Percentiles rank a stretch among this genome's conserved stretches.
These are phyloP conservation scores for Botrytis pseudocinerea DNA, from an alignment of 2,329 filamentous ascomycete species.

Conservation along the genomic window DNA sequence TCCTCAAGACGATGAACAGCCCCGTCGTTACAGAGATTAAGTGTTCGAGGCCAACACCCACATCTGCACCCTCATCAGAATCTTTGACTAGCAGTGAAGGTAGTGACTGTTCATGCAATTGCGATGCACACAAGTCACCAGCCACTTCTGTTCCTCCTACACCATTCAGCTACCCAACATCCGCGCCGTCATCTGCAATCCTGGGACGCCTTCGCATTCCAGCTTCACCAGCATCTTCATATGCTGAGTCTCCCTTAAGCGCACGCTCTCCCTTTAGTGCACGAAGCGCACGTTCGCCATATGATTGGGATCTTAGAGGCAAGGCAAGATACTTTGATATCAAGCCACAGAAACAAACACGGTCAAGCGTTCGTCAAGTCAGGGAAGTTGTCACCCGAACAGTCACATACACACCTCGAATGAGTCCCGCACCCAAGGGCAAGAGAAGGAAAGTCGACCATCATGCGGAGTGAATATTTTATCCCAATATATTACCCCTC, in stretches of 20 bases:
- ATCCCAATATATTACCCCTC: conserved; percentile 13
- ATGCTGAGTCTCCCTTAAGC: conserved; percentile 57
- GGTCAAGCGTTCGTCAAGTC: conserved; percentile 68
- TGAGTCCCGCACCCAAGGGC: conserved; percentile 87
- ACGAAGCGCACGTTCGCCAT: conserved; percentile 63
- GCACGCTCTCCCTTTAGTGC: conserved; percentile 74
- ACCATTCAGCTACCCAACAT: conserved; percentile 60
- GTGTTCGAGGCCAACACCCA: conserved; percentile 51
- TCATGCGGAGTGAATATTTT: conserved; percentile 41
- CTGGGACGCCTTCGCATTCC: conserved; percentile 71
- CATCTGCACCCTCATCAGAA: conserved; percentile 46
- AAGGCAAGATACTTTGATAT: conserved; percentile 64
- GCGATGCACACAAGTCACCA: conserved; percentile 54
- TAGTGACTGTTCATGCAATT: conserved; percentile 59
- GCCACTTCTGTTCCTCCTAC: conserved; percentile 57
- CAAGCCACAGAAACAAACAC: conserved; percentile 55
- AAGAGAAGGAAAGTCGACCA: conserved; percentile 75
- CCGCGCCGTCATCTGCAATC: conserved; percentile 57
- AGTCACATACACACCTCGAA: conserved; percentile 83
- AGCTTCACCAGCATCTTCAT: conserved; percentile 69
- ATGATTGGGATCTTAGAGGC: conserved; percentile 75
- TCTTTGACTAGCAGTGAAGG: conserved; percentile 43
- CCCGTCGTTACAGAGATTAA: conserved; percentile 39
- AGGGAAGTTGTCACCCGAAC: conserved; percentile 92
- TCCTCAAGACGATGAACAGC: conserved; percentile 74